Evolutionary conservation across 2,329 filamentous ascomycete species (phyloP).

Genomic region (Trichoderma sp.): DNA sequence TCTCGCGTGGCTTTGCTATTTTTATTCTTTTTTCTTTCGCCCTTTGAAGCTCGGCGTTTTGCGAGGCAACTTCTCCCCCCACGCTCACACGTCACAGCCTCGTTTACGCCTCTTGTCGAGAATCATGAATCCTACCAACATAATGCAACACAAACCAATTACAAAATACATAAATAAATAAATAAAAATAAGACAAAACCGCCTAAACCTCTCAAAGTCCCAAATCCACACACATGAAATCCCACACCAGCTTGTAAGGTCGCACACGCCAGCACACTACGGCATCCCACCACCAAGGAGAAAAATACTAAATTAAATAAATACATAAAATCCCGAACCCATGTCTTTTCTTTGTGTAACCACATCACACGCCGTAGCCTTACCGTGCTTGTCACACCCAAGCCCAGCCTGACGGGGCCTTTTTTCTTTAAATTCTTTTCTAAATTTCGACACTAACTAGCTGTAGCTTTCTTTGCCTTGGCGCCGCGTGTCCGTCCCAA

Average conservation of each 20-base stretch:
- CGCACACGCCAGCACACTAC: background rate
- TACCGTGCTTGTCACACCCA: conserved; percentile 17
- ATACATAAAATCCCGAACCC: background rate
- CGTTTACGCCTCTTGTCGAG: conserved; percentile 1
- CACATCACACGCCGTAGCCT: conserved; percentile 8
- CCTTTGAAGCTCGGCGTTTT: background rate
- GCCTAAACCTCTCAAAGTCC: background rate
- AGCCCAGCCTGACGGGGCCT: background rate
- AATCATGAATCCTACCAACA: background rate
- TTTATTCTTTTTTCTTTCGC: background rate
- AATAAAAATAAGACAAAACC: background rate
- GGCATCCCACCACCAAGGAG: background rate
- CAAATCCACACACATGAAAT: background rate
- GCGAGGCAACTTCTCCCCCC: background rate
- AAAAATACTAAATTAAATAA: background rate
- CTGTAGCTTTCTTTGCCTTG: background rate
- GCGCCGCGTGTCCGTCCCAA: background rate
- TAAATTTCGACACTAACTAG: background rate
- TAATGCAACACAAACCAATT: background rate
- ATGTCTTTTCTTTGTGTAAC: conserved; percentile 10
- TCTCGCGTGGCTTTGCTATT: conserved; percentile 2
- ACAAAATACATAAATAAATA: background rate
- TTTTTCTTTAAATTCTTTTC: background rate
- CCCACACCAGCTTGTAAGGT: background rate
- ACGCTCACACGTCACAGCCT: background rate